Conservation (phyloP, 176 grass and related monocot species). For the Rhynchospora tenuis region DNA sequence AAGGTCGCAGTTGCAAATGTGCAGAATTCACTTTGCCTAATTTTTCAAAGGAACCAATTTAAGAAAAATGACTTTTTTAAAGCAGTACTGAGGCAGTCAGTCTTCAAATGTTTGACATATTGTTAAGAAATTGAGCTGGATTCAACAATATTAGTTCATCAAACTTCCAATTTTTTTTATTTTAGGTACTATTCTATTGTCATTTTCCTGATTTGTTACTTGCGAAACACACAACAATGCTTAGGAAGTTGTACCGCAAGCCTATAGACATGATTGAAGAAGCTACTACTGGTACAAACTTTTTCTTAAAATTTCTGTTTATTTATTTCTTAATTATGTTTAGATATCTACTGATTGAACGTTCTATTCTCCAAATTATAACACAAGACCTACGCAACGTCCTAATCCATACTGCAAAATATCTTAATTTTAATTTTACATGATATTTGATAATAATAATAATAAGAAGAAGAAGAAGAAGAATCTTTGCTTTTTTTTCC, state of each 20-base stretch:
- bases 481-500: not conserved
- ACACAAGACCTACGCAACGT: not conserved
- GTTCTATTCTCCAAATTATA: not conserved
- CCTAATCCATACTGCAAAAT: not conserved
- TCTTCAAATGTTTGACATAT: not conserved
- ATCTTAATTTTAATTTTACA: not conserved
- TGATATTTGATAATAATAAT: not conserved
- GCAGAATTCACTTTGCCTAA: not conserved
- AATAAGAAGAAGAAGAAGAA: too few relatives aligned
- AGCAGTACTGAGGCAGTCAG: not conserved
- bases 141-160: not conserved
- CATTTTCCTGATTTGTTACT: slow-evolving; percentile 95
- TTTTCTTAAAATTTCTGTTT: slow-evolving; percentile 2
- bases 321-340: not conserved
- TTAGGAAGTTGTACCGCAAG: slow-evolving; percentile 72
- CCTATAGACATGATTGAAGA: slow-evolving; percentile 95
- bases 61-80: not conserved
- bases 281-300: slow-evolving; percentile 61
- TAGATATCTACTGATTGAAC: not conserved
- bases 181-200: slow-evolving; percentile 82
- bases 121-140: not conserved
- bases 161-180: slow-evolving; percentile 15
- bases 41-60: not conserved
- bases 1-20: not conserved
- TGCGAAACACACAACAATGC: slow-evolving; percentile 74